Conservation (phyloP, 2,329 filamentous ascomycete genomes). For the Bipolaris sorokiniana region DNA sequence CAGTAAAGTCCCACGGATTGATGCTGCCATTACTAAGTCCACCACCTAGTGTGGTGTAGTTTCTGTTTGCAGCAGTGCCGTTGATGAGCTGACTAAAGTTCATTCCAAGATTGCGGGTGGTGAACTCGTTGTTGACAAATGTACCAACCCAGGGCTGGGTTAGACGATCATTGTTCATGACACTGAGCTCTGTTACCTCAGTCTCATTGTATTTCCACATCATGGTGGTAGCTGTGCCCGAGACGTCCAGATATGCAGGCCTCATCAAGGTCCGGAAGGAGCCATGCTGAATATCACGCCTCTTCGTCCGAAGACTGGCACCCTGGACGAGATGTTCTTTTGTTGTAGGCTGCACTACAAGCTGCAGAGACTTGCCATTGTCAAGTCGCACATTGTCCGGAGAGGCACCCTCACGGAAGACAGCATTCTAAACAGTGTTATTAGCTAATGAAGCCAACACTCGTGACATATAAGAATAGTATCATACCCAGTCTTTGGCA, state of each 20-base stretch:
- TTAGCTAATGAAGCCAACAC: not conserved
- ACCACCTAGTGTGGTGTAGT: slow-evolving; percentile 49
- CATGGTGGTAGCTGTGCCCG: slow-evolving; percentile 56
- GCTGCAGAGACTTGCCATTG: slow-evolving; percentile 42
- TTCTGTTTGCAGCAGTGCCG: slow-evolving; percentile 35
- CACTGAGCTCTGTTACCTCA: slow-evolving; percentile 51
- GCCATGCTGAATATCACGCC: slow-evolving; percentile 57
- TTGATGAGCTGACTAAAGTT: slow-evolving; percentile 51
- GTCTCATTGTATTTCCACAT: slow-evolving; percentile 55
- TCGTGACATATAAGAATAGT: not conserved
- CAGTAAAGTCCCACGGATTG: slow-evolving; percentile 54
- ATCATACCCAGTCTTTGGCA: slow-evolving; percentile 52
- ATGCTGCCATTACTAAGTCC: slow-evolving; percentile 38
- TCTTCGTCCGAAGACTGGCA: slow-evolving; percentile 50
- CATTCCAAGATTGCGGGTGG: slow-evolving; percentile 45
- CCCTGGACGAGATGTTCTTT: slow-evolving; percentile 53
- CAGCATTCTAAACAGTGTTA: slow-evolving; percentile 37
- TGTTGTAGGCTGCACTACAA: slow-evolving; percentile 44
- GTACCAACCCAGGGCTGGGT: slow-evolving; percentile 49
- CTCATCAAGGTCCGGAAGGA: slow-evolving; percentile 55
- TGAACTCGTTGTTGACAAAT: slow-evolving; percentile 50
- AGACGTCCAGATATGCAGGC: slow-evolving; percentile 43
- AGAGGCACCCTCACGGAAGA: slow-evolving; percentile 54
- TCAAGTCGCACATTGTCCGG: slow-evolving; percentile 50
- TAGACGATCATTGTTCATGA: slow-evolving; percentile 54